phyloP scores from a whole-genome alignment of 441 rosid species.

The Aquilaria agallochum region DNA sequence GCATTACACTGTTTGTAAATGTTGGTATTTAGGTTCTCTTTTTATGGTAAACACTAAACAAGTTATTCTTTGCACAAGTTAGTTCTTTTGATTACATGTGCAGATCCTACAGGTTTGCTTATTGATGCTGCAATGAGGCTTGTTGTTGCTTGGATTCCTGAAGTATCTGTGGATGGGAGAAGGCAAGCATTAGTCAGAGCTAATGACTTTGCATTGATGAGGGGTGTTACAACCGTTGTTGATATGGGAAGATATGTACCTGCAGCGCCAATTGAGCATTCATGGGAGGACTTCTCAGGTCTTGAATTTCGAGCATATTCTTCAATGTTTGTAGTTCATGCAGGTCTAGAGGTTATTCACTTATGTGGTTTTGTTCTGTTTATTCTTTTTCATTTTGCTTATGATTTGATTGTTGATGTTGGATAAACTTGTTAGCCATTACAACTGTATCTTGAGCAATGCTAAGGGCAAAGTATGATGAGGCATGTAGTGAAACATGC shows the following conservation, averaged over 20 bases:
- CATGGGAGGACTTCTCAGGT: slow-evolving; percentile 96
- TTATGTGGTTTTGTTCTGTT: too few relatives aligned
- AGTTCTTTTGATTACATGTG: slow-evolving; percentile 14
- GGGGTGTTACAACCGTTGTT: slow-evolving; percentile 84
- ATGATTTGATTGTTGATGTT: too few relatives aligned
- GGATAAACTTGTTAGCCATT: too few relatives aligned
- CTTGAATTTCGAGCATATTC: background rate
- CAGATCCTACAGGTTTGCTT: slow-evolving; percentile 85
- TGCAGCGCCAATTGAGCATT: slow-evolving; percentile 50
- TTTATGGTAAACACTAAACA: slow-evolving; percentile 1
- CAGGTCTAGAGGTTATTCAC: background rate
- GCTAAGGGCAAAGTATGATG: too few relatives aligned
- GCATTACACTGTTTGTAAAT: slow-evolving; percentile 8
- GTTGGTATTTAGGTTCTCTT: background rate
- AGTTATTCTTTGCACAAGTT: slow-evolving; percentile 1
- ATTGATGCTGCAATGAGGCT: slow-evolving; percentile 90
- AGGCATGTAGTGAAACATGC: too few relatives aligned
- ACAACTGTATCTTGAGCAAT: too few relatives aligned
- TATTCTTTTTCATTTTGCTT: too few relatives aligned
- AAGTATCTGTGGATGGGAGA: slow-evolving; percentile 64
- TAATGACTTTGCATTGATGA: slow-evolving; percentile 63
- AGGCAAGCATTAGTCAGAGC: slow-evolving; percentile 84
- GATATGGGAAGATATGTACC: slow-evolving; percentile 89
- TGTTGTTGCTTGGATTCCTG: slow-evolving; percentile 47
- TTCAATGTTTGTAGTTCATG: slow-evolving; percentile 1